Percentiles rank a stretch among this genome's conserved stretches.
phyloP scores from a whole-genome alignment of 768 basidiomycete species.

The Lactarius hengduanensis region DNA sequence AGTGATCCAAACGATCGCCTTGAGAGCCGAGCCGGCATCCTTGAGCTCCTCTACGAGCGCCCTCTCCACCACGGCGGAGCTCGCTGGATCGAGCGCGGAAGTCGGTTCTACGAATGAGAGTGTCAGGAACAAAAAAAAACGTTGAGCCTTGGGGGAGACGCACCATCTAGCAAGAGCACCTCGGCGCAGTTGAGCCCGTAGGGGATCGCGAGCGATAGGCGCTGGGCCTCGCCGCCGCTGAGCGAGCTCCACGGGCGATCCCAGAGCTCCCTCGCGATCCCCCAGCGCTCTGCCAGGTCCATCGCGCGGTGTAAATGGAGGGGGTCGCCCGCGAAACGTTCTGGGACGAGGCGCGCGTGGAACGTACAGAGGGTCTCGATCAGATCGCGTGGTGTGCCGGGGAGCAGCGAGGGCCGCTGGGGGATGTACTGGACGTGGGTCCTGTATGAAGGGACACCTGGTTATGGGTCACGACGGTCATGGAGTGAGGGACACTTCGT shows the following conservation, averaged over 20 bases:
- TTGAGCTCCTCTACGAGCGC: conserved; percentile 54
- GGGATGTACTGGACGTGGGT: conserved; percentile 84
- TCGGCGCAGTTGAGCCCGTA: conserved; percentile 74
- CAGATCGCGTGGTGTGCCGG: conserved; percentile 77
- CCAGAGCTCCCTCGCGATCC: conserved; percentile 68
- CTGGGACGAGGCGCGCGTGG: conserved; percentile 40
- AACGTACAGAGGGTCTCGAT: conserved; percentile 56
- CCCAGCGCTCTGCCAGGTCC: conserved; percentile 63
- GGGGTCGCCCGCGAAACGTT: conserved; percentile 28
- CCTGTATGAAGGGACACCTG: conserved; percentile 76
- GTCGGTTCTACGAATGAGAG: conserved; percentile 66
- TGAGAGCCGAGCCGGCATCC: conserved; percentile 48
- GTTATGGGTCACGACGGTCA: conserved; percentile 1
- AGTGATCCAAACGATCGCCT: conserved; percentile 85
- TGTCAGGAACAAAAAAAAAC: not conserved
- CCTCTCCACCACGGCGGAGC: conserved; percentile 64
- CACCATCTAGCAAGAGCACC: conserved; percentile 77
- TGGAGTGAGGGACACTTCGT: not conserved
- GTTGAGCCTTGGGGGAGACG: not conserved
- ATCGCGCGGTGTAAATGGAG: conserved; percentile 36
- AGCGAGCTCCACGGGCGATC: conserved; percentile 73
- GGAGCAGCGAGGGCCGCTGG: conserved; percentile 83
- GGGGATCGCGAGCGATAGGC: conserved; percentile 76
- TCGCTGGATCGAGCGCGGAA: conserved; percentile 75
- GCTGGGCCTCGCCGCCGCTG: conserved; percentile 85